These are phyloP conservation scores for Klebsormidium nitens DNA, from an alignment of 139 green algal species.

Conservation along the genomic window DNA sequence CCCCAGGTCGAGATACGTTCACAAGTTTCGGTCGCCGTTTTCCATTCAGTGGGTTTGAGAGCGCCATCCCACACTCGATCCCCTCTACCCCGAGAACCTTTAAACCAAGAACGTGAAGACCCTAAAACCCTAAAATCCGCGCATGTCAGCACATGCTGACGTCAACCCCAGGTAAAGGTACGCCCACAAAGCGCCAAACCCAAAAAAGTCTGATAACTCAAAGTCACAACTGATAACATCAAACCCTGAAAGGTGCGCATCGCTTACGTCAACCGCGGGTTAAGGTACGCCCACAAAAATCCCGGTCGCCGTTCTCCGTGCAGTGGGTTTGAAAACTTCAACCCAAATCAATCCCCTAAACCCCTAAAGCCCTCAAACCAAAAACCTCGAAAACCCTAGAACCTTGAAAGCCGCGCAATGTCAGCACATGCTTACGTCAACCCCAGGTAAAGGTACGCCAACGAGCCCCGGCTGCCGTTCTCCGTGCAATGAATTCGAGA, in stretches of 20 bases:
- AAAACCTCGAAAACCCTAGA: too few relatives aligned
- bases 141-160: conserved; percentile 25
- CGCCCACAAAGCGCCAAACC: too few relatives aligned
- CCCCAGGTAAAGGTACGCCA: conserved; percentile 73
- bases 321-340: conserved; percentile 84
- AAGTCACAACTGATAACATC: too few relatives aligned
- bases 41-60: conserved; percentile 68
- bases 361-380: too few relatives aligned
- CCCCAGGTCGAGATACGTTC: conserved; percentile 66
- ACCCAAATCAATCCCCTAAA: too few relatives aligned
- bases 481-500: conserved; percentile 72
- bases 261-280: conserved; percentile 56
- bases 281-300: conserved; percentile 73
- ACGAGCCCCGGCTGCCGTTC: conserved; percentile 65
- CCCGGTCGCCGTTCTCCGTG: conserved; percentile 49
- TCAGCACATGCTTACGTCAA: conserved; percentile 46
- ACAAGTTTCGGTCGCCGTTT: conserved; percentile 61
- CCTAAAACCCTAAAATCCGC: not conserved
- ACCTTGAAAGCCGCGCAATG: not conserved
- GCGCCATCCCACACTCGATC: conserved; percentile 90
- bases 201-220: too few relatives aligned
- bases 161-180: conserved; percentile 73
- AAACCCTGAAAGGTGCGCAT: too few relatives aligned
- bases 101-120: too few relatives aligned
- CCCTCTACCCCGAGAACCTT: too few relatives aligned